Evolutionary conservation across 2,329 filamentous ascomycete genomes (phyloP), one percentile per base, ranked within the genome.

Genomic region (Colletotrichum scovillei): DNA sequence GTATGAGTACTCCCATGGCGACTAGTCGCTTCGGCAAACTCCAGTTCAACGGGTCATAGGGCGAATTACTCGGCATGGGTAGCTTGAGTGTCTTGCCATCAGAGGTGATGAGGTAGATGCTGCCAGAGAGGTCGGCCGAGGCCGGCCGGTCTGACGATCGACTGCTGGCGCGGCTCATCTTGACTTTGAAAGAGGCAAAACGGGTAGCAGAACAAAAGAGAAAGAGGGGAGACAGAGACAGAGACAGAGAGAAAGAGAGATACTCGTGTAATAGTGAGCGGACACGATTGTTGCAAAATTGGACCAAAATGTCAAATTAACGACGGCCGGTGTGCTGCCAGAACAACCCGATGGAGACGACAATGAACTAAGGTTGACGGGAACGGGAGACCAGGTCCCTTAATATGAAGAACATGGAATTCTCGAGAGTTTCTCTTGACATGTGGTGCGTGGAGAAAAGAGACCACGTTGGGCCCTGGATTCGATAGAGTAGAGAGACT

Each of bases 61-160:
- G 77, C 14, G 78, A 81, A 8, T 77, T 70, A 60, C 80, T 81
- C 4, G 80, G 80, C 59, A 82, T 80, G 28, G 80, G 81, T 16
- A 82, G 76, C 30, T 75, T 78, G 32, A 82, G 75, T 11, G 78
- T 76, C 24, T 76, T 68, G 30, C 81, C 81, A 63, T 79, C 78
- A 5, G 78, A 78, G 7, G 79, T 77, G 69, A 82, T 81, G 55
- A 82, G 78, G 63, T 77, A 82, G 30, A 82, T 79, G 68, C 77
- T 79, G 35, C 78, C 78, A 5, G 76, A 60, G 11, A 78, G 55
- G 38, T 78, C 76, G 59, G 68, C 64, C 30, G 69, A 65, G 12
- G 49, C 64, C 28, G 74, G 64, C 4, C 71, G 71, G n/a, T 53
- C n/a, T 9, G 8, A 24, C 8, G 24, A 7, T 28, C 30, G 49